Base-by-base conservation (phyloP, 2,329 filamentous ascomycete genomes). In the Fusarium sp. region DNA sequence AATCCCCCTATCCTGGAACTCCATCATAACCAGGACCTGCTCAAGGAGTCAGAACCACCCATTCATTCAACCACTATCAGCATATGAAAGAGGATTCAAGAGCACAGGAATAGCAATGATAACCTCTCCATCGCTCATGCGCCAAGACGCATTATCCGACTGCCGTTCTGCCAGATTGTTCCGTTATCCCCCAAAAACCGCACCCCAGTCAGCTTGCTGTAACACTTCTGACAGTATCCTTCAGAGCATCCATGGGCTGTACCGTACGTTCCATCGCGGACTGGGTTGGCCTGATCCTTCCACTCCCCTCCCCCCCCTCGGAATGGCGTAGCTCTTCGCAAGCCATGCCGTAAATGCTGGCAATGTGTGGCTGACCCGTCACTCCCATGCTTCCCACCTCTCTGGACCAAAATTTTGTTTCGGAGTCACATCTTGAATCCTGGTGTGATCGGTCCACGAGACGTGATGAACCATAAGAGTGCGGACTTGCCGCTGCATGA, bases 81-180 rank as follows among this genome's bases (percentile, higher is more conserved):
- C 45, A 46, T 31, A 52, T 45, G 42, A 51, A 35, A 58, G 40
- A 69, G 50, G 54, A 43, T 56, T 49, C 49, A 52, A 60, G 33
- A 37, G n/a, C 20, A 27, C 37, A 13, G 4, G 27, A 47, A 21
- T 20, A 18, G 14, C 27, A 43, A 43, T 20, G 45, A 17, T 17
- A 21, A 9, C 31, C 25, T 66, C 43, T 57, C 52, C 46, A 20
- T 47, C 51, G 36, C 56, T 66, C 62, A 66, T 70, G 67, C 61
- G 58, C 65, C 61, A 71, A 71, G 58, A 50, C 58, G 54, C 65
- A 62, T 64, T 58, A 67, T 57, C 48, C 53, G 46, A 43, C 60
- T 57, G 47, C 47, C 50, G 54, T 39, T 53, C 42, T 21, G 39
- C 36, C 42, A 33, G 56, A 47, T 33, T 50, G 43, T 46, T 58